Percentiles rank a stretch among this genome's conserved stretches.
These are phyloP conservation scores for Escovopsis weberi DNA, from an alignment of 2,329 filamentous ascomycete genomes.

Conservation along the genomic window DNA sequence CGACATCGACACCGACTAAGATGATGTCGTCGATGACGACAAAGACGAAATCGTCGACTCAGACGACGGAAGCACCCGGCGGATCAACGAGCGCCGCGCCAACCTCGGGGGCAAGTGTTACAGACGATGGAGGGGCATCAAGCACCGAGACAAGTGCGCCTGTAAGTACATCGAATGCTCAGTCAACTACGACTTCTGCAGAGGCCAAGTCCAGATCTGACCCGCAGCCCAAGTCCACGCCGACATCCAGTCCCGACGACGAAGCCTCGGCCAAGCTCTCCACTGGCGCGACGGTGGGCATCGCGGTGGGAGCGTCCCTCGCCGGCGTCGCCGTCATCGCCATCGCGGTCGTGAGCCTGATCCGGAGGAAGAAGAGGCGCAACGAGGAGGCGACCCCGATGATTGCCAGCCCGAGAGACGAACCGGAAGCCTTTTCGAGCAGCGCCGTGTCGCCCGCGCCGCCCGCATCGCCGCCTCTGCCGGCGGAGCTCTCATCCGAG, in stretches of 20 bases:
- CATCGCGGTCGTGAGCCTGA: slow-evolving; percentile 11
- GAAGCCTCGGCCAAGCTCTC: slow-evolving; percentile 14
- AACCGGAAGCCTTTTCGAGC: no score
- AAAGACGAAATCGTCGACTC: no score
- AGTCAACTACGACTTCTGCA: no score
- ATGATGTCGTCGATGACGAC: slow-evolving; percentile 3
- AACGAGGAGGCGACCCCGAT: slow-evolving; percentile 17
- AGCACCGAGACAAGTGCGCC: no score
- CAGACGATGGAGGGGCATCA: no score
- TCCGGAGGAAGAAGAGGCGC: slow-evolving; percentile 15
- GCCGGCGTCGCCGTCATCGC: slow-evolving; percentile 15
- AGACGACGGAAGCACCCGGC: no score
- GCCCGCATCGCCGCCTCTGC: slow-evolving; percentile 6
- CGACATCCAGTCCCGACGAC: neutral
- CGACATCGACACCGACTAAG: neutral
- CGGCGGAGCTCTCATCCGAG: slow-evolving; percentile 11
- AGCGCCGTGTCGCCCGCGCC: no score
- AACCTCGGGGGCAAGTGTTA: neutral
- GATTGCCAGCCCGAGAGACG: slow-evolving; percentile 10
- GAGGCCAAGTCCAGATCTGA: neutral
- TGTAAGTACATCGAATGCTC: no score
- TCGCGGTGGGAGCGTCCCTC: slow-evolving; percentile 23
- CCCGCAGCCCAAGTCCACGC: neutral
- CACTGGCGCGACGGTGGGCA: slow-evolving; percentile 23
- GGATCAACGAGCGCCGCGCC: slow-evolving; percentile 1